Evolutionary conservation across 768 basidiomycete genomes (phyloP).

Genomic region (Suillus clintonianus): DNA sequence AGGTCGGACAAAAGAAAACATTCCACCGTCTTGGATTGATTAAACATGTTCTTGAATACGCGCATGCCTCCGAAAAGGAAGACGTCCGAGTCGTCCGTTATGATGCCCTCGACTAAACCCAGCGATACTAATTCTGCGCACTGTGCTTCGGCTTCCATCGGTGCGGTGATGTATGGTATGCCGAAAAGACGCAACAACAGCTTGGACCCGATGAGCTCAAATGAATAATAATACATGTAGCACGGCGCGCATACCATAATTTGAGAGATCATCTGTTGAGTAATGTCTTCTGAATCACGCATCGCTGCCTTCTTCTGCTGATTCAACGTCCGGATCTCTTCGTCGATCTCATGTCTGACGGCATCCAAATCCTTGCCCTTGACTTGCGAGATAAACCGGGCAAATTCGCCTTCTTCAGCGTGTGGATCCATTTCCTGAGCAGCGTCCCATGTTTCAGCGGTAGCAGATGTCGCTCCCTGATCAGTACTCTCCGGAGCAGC

Average conservation of each 20-base stretch:
- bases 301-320: slow-evolving; percentile 85
- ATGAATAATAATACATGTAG: not conserved
- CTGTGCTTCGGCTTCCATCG: slow-evolving; percentile 99
- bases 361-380: slow-evolving; percentile 82
- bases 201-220: slow-evolving; percentile 38
- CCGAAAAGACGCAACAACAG: slow-evolving; percentile 91
- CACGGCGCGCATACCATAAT: slow-evolving; percentile 51
- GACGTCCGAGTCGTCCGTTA: slow-evolving; percentile 98
- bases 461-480: slow-evolving; percentile 8
- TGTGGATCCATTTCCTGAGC: slow-evolving; percentile 83
- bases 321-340: slow-evolving; percentile 82
- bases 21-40: slow-evolving; percentile 98
- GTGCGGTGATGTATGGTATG: slow-evolving; percentile 97
- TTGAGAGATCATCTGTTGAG: slow-evolving; percentile 92
- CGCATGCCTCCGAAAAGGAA: slow-evolving; percentile 95
- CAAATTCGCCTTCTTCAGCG: slow-evolving; percentile 87
- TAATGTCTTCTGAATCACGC: slow-evolving; percentile 94
- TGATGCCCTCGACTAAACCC: slow-evolving; percentile 92
- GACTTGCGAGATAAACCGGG: slow-evolving; percentile 88
- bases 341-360: slow-evolving; percentile 87
- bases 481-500: slow-evolving; percentile 1
- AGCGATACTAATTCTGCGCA: slow-evolving; percentile 89
- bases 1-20: slow-evolving; percentile 88
- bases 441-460: slow-evolving; percentile 68
- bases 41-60: slow-evolving; percentile 99